Percentiles rank a stretch among this genome's conserved stretches.
Conservation (phyloP, 306 rosid genomes). For the Gleditsia sinensis region DNA sequence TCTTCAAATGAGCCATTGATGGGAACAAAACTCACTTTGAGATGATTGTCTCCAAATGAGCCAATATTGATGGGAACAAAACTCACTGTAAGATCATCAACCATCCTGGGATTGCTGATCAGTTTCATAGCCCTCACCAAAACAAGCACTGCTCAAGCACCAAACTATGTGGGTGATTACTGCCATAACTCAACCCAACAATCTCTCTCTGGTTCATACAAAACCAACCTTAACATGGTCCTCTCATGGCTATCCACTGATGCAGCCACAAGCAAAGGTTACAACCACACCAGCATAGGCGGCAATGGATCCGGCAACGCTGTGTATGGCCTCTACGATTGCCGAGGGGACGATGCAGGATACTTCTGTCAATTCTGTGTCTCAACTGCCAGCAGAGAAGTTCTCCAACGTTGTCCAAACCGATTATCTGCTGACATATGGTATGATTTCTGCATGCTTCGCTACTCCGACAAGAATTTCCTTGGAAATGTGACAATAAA, state of each 20-base stretch:
- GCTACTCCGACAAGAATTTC: slow-evolving; percentile 15
- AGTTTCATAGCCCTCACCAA: background rate
- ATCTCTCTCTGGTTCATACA: background rate
- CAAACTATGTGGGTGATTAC: background rate
- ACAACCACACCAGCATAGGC: background rate
- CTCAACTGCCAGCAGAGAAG: background rate
- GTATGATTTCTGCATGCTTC: slow-evolving; percentile 30
- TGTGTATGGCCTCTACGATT: slow-evolving; percentile 21
- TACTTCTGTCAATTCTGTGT: slow-evolving; percentile 35
- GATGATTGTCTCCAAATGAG: background rate
- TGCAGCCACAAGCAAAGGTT: background rate
- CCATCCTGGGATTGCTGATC: background rate
- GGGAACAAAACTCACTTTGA: no score
- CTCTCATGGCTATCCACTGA: background rate
- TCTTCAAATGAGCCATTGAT: no score
- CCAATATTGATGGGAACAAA: background rate
- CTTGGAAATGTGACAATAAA: background rate
- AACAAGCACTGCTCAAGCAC: background rate
- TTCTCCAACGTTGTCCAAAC: slow-evolving; percentile 15
- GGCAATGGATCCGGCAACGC: background rate
- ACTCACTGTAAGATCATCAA: background rate
- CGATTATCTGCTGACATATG: slow-evolving; percentile 15
- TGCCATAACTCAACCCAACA: background rate
- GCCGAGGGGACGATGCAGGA: background rate
- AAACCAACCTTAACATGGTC: background rate